Conservation (phyloP, 345 rosid genomes). For the Barbarea vulgaris region DNA sequence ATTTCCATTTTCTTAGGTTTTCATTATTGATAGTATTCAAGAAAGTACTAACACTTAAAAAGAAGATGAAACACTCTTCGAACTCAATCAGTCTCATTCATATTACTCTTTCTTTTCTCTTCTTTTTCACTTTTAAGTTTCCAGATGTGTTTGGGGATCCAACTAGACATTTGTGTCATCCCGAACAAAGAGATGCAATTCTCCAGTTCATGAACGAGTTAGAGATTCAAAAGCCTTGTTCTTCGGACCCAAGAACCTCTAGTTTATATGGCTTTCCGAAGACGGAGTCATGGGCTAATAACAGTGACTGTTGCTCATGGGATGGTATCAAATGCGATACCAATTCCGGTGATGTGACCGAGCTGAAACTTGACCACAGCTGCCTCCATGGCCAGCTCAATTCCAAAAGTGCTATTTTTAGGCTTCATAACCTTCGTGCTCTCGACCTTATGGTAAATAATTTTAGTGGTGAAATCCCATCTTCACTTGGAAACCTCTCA, state of each 20-base stretch:
- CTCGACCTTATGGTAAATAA: too few relatives aligned
- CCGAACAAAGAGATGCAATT: slow-evolving; percentile 15
- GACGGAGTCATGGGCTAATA: neutral
- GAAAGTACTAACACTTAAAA: neutral
- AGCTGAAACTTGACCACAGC: neutral
- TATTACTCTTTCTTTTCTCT: neutral
- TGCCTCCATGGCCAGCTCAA: neutral
- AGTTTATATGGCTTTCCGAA: neutral
- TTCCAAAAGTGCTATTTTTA: neutral
- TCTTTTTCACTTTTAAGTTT: neutral
- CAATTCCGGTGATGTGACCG: neutral
- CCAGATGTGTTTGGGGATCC: neutral
- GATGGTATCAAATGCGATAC: neutral
- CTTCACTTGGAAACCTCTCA: too few relatives aligned
- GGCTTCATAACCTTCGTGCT: neutral
- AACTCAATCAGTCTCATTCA: too few relatives aligned
- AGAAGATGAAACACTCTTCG: neutral
- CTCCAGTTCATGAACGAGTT: neutral
- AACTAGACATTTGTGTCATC: neutral
- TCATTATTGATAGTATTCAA: neutral
- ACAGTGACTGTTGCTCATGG: neutral
- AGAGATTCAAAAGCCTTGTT: neutral
- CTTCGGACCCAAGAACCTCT: too few relatives aligned
- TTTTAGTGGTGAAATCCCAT: too few relatives aligned
- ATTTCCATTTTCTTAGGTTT: neutral